These are phyloP conservation scores for Didymella segeticola DNA, from an alignment of 2,329 filamentous ascomycete genomes.

Conservation along the genomic window DNA sequence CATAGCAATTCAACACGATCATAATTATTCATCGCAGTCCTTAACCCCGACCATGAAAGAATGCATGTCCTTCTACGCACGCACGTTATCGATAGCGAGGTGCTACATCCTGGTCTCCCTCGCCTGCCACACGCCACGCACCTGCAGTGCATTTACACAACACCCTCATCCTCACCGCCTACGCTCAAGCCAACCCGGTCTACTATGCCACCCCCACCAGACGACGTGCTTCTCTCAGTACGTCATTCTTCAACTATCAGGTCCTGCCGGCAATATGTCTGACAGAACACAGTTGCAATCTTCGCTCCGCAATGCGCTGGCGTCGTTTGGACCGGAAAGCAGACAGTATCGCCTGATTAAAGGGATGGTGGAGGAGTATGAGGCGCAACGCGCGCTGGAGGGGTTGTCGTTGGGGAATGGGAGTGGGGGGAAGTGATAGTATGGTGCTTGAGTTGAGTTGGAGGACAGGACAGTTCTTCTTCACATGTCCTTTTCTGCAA, in stretches of 20 bases:
- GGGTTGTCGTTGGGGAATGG: background rate
- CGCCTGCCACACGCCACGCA: background rate
- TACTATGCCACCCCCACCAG: slow-evolving; percentile 31
- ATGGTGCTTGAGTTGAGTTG: no score
- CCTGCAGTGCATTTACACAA: no score
- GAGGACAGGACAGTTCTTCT: no score
- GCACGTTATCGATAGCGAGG: slow-evolving; percentile 9
- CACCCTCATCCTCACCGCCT: background rate
- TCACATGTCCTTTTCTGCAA: no score
- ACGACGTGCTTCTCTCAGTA: slow-evolving; percentile 40
- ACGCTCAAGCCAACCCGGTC: background rate
- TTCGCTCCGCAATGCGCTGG: slow-evolving; percentile 44
- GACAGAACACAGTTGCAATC: slow-evolving; percentile 35
- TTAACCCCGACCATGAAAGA: no score
- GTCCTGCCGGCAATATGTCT: no score
- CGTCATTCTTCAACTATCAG: no score
- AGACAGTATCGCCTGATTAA: slow-evolving; percentile 41
- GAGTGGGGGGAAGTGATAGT: no score
- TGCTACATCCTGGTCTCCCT: background rate
- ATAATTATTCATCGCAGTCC: background rate
- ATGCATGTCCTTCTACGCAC: no score
- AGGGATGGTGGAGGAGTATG: slow-evolving; percentile 41
- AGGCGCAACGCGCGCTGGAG: slow-evolving; percentile 33
- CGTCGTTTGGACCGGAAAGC: slow-evolving; percentile 43
- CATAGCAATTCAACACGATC: background rate